Evolutionary conservation across 345 rosid genomes (phyloP), one percentile per base, ranked within the genome.

Genomic region (Camelina neglecta): DNA sequence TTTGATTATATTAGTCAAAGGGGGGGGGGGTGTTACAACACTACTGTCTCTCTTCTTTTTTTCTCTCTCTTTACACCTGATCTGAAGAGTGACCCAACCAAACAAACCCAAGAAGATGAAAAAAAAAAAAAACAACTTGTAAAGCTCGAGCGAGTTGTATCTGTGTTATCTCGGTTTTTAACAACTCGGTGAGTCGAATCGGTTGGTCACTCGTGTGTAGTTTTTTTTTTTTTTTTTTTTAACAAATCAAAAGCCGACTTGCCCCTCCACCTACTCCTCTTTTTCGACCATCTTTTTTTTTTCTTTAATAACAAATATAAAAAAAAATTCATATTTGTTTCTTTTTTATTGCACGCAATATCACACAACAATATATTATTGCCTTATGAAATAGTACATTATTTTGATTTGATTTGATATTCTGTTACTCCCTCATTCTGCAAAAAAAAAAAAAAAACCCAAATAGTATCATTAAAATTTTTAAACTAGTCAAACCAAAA

Each of bases 61-160:
- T n/a, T 45, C 50, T 45, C 6, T 44, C 16, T 7, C 39, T 57
- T 65, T 50, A 78, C 81, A 65, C 73, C 73, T 71, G 67, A 77
- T 67, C 68, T 76, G 53, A 13, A 5, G 72, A 76, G 80, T 76
- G 75, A 77, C 76, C 81, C 76, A 71, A 77, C 81, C 76, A 78
- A 23, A 78, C 76, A 78, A 23, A 78, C 72, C 50, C 44, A 53
- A 50, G 54, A 49, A 16, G 24, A 50, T 3, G 55, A 38, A 12
- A 20, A 13, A 38, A 48, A 45, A 44, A 18, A 21, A 48, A 21
- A 0, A 1, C 57, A 44, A 79, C 45, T 66, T 78, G 11, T 10
- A 9, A 11, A 41, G 13, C 38, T 35, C 38, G 38, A 7, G 1
- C 74, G 60, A 78, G 81, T 66, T 72, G 73, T 58, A 59, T 65